These are phyloP conservation scores for Diplosphaera chodatii DNA, from an alignment of 139 green algal species.

Conservation along the genomic window DNA sequence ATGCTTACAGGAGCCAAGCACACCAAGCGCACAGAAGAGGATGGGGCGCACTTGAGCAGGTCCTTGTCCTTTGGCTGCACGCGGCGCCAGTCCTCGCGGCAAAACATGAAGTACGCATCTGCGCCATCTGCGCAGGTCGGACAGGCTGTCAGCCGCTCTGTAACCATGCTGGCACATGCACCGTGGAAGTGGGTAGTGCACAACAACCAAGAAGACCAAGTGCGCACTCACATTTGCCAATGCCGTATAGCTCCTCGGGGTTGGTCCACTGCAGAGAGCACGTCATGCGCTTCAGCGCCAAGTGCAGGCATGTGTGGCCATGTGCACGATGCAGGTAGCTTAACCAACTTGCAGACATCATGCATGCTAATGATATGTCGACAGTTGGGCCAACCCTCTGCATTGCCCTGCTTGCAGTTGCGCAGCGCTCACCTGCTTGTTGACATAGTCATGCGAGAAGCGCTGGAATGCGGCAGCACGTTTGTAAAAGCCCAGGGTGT, in stretches of 20 bases:
- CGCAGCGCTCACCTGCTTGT: slow-evolving; percentile 42
- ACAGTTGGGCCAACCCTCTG: no score
- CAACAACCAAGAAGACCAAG: no score
- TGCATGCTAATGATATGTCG: background rate
- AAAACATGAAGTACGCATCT: slow-evolving; percentile 92
- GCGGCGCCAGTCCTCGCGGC: slow-evolving; percentile 53
- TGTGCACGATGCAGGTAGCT: no score
- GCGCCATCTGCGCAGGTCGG: slow-evolving; percentile 49
- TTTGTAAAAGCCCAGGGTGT: slow-evolving; percentile 75
- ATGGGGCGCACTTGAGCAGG: slow-evolving; percentile 25
- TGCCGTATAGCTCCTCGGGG: slow-evolving; percentile 69
- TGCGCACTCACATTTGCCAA: slow-evolving; percentile 53
- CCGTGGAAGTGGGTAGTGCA: no score
- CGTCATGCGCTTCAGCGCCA: no score
- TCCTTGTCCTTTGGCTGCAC: slow-evolving; percentile 49
- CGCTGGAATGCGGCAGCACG: slow-evolving; percentile 57
- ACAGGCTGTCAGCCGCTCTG: no score
- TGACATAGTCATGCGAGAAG: slow-evolving; percentile 75
- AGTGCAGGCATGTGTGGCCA: no score
- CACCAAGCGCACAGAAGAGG: no score
- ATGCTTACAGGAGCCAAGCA: no score
- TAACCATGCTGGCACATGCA: no score
- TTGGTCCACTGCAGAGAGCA: slow-evolving; percentile 63
- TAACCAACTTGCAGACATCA: no score
- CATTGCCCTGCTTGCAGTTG: no score